Evolutionary conservation across 2,329 filamentous ascomycete species (phyloP), one percentile per base, ranked within the genome.

Genomic region (Aspergillus unguis): DNA sequence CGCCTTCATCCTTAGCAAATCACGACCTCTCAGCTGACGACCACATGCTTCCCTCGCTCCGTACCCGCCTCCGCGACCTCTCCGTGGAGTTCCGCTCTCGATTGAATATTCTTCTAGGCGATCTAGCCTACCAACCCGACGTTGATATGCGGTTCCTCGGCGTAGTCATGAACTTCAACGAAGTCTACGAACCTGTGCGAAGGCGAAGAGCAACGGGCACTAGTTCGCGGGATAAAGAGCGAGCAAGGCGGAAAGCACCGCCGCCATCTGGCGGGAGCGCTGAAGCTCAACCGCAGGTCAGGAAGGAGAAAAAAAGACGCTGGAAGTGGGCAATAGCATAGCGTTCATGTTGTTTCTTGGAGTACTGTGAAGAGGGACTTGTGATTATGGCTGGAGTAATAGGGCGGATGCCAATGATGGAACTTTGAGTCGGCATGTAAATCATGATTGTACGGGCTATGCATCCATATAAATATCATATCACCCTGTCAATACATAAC

Each of bases 141-240:
- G 86, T 92, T 47, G 94, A 99, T 70, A 90, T 99, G 85, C 82
- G 92, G 50, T 97, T 97, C 77, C 75, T 99, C 60, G 94, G 90
- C 36, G 91, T 97, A 43, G 89, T 94, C 37, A 97, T 99, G 90
- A 99, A 97, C 74, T 99, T 97, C 73, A 99, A 99, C 72, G 92
- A 97, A 69, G 88, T 95, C 27, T 97, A 97, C 71, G 83, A 89
- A 71, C 88, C 90, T 10, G 82, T 85, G 63, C 82, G 85, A 68
- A 85, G 85, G 73, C 74, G 80, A 53, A 65, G 68, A 35, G 63
- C 67, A 37, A 53, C 64, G 10, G 64, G 59, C 5, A 52, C 61
- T 2, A 65, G 56, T 28, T 61, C 65, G n/a, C 67, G 64, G 17
- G 71, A 69, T 36, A 71, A 62, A 53, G 60, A 65, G 42, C 54